Percentiles rank a stretch among this genome's conserved stretches.
These are phyloP conservation scores for Rhizophlyctis rosea DNA, from an alignment of 192 early-diverging fungal species.

Conservation along the genomic window DNA sequence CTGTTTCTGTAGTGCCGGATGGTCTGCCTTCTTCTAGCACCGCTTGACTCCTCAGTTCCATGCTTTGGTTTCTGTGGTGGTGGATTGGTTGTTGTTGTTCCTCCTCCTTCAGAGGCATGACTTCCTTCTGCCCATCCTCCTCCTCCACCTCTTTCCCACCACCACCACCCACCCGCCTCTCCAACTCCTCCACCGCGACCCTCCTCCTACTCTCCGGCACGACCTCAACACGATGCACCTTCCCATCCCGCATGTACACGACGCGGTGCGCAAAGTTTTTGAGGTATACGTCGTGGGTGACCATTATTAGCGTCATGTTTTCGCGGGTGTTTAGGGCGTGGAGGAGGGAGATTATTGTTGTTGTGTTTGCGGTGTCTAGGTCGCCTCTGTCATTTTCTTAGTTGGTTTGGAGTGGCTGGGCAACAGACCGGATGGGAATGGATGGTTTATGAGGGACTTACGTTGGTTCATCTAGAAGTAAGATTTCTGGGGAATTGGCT, in stretches of 20 bases:
- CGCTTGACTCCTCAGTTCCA: background rate
- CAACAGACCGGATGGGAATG: background rate
- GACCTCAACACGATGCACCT: conserved; percentile 18
- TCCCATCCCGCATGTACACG: conserved; percentile 37
- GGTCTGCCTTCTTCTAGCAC: background rate
- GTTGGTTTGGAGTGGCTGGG: background rate
- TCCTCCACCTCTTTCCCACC: background rate
- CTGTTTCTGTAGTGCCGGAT: background rate
- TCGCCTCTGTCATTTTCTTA: conserved; percentile 18
- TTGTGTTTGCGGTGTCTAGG: conserved; percentile 29
- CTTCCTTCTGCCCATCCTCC: too few species aligned
- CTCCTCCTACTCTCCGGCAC: background rate
- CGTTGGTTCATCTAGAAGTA: conserved; percentile 38
- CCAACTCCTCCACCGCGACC: conserved; percentile 16
- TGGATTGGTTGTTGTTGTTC: too few species aligned
- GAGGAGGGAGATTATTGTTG: conserved; percentile 25
- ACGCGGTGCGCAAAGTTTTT: conserved; percentile 32
- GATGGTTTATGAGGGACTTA: background rate
- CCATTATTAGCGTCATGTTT: conserved; percentile 37
- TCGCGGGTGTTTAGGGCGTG: conserved; percentile 17
- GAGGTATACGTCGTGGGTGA: conserved; percentile 34
- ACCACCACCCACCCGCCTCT: background rate
- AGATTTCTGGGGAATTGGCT: conserved; percentile 43
- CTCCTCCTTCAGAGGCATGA: too few species aligned
- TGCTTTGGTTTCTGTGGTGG: too few species aligned